Evolutionary conservation across 2,329 filamentous ascomycete genomes (phyloP), one percentile per base, ranked within the genome.

Genomic region (Beauveria medogensis): DNA sequence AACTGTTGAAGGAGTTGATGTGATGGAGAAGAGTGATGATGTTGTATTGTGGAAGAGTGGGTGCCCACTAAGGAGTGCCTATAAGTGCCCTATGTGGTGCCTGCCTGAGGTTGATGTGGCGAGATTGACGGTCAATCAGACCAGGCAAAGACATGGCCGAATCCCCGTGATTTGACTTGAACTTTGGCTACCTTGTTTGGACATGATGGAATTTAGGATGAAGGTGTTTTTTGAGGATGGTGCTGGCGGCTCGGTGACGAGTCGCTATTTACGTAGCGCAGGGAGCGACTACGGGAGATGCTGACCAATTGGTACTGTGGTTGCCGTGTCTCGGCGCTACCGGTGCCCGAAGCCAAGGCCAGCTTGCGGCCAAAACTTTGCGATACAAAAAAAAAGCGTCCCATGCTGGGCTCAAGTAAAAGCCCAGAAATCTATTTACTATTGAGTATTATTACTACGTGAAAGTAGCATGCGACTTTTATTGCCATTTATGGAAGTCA

Each of bases 131-230:
- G 83, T 24, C 78, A 75, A 72, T 91, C 88, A 8, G 81, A 85
- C 87, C 88, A 91, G 3, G 86, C 90, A 65, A 89, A 89, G 68
- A 89, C 86, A 55, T 85, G 78, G 3, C 71, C 66, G 69, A 90
- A 91, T 1, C 88, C 88, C 87, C 88, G 90, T 1, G 82, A 83
- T 41, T 78, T 78, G 28, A 91, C 87, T 68, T 88, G 76, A 55
- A 76, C 73, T 70, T 91, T 87, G 43, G 69, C 66, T 43, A 68
- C 63, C 26, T 63, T n/a, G 7, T 8, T 20, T 67, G 28, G 62
- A 66, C 72, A 73, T 73, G 18, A 3, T 46, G 34, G 16, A 20
- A 16, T 30, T 18, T 10, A 14, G 8, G 10, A 30, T 18, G n/a
- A n/a, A 9, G 37, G 44, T 14, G 22, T 12, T 47, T 43, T 40